phyloP scores from a whole-genome alignment of 345 rosid genomes.

The Erodium maritimum region DNA sequence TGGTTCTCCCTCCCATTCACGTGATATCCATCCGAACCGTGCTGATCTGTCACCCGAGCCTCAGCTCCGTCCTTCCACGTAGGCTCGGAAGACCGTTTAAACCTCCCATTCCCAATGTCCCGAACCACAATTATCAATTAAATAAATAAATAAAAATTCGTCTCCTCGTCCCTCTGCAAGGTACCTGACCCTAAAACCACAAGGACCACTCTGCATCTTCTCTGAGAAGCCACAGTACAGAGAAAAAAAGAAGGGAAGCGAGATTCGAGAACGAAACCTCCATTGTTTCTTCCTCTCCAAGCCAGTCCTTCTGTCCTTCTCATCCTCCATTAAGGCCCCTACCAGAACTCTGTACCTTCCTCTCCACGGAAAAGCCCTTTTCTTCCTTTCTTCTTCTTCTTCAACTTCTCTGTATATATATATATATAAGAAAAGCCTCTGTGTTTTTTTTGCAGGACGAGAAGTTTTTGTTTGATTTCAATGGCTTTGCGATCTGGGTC shows the following conservation, averaged over 20 bases:
- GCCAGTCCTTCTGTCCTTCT: too few species aligned
- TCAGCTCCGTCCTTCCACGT: conserved; percentile 14
- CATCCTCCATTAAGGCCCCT: conserved; percentile 35
- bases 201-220: too few species aligned
- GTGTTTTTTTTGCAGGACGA: too few species aligned
- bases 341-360: conserved; percentile 16
- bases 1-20: conserved; percentile 17
- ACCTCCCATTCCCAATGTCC: conserved; percentile 17
- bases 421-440: too few species aligned
- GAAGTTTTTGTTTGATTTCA: too few species aligned
- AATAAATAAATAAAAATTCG: conserved; percentile 9
- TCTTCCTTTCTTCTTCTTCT: conserved; percentile 8
- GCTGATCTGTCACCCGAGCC: conserved; percentile 2
- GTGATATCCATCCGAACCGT: conserved; percentile 24
- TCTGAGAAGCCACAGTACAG: too few species aligned
- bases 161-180: background rate
- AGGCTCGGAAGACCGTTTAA: conserved; percentile 66
- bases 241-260: too few species aligned
- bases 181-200: too few species aligned
- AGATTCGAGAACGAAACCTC: too few species aligned
- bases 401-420: too few species aligned
- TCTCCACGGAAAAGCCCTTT: conserved; percentile 37
- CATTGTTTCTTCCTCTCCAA: too few species aligned
- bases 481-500: too few species aligned
- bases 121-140: conserved; percentile 15